Evolutionary conservation across 768 basidiomycete genomes (phyloP), one percentile per base, ranked within the genome.

Genomic region (Tulasnella sp.): DNA sequence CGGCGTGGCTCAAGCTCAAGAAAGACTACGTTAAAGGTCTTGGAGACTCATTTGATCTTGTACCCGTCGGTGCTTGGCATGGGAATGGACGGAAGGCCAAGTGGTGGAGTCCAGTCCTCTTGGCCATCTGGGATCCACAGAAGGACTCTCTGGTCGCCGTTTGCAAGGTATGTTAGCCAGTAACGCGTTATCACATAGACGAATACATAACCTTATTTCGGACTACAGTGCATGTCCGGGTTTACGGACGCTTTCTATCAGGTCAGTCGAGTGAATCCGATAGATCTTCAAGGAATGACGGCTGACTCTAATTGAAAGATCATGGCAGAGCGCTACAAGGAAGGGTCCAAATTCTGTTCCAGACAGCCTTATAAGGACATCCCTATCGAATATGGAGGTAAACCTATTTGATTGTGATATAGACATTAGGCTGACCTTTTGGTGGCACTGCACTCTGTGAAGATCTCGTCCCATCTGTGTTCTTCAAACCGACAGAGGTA

Each of bases 81-180:
- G 92, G 91, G 49, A 86, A 84, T 68, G 93, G 93, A 30, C 74
- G 91, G 34, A 96, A 95, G 72, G 84, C 83, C 15, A 78, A 80
- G 49, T 95, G 92, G 93, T 96, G 89, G 88, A 88, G 85, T 64
- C 92, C 92, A 1, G 80, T 95, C 65, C 74, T 96, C 4, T 76
- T 94, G 47, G 90, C 83, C 13, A 72, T 85, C 42, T 84, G 85
- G 78, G 83, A 92, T 67, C 72, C 80, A 21, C 74, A 77, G 60
- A 74, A 72, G 8, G 85, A 81, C 27, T 77, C 72, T 58, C 72
- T 83, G 56, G 82, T 89, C 45, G 91, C 86, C 1, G 78, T 93
- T 17, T 91, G 88, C 70, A 94, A 96, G 86, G 86, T 83, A 64
- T 61, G 77, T 68, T n/a, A n/a, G n/a, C n/a, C n/a, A n/a, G n/a